Evolutionary conservation across 768 basidiomycete species (phyloP).

Genomic region (Rhodocollybia butyracea): DNA sequence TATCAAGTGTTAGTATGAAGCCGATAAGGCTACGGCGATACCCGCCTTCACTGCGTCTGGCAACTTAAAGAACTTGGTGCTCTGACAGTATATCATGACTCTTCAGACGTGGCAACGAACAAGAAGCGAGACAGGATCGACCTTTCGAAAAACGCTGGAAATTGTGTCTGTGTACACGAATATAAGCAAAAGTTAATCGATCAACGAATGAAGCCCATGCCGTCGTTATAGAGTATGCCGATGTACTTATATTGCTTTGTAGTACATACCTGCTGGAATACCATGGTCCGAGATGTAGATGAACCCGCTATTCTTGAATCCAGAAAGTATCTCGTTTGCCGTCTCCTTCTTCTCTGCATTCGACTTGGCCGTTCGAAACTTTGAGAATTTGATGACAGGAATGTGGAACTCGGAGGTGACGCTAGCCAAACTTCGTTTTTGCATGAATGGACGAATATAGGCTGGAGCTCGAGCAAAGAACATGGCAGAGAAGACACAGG

Average conservation of each 20-base stretch:
- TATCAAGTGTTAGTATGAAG: background rate
- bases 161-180: slow-evolving; percentile 35
- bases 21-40: background rate
- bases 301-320: slow-evolving; percentile 80
- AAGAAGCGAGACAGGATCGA: slow-evolving; percentile 20
- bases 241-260: too few species aligned
- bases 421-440: slow-evolving; percentile 1
- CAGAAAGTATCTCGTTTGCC: slow-evolving; percentile 68
- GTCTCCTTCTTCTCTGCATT: slow-evolving; percentile 54
- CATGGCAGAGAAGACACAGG: background rate
- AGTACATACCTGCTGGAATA: slow-evolving; percentile 44
- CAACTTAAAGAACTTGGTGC: slow-evolving; percentile 70
- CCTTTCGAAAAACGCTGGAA: slow-evolving; percentile 63
- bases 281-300: slow-evolving; percentile 77
- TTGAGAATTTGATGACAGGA: slow-evolving; percentile 77
- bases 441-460: background rate
- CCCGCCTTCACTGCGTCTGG: slow-evolving; percentile 59
- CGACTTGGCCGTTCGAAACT: slow-evolving; percentile 52
- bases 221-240: too few species aligned
- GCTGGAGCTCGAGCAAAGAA: slow-evolving; percentile 1
- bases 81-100: slow-evolving; percentile 45
- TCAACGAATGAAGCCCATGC: too few species aligned
- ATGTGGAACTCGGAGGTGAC: slow-evolving; percentile 43
- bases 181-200: background rate
- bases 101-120: background rate